Percentiles rank a stretch among this genome's conserved stretches.
These are phyloP conservation scores for Lindgomyces ingoldianus DNA, from an alignment of 495 filamentous ascomycete genomes.

Conservation along the genomic window DNA sequence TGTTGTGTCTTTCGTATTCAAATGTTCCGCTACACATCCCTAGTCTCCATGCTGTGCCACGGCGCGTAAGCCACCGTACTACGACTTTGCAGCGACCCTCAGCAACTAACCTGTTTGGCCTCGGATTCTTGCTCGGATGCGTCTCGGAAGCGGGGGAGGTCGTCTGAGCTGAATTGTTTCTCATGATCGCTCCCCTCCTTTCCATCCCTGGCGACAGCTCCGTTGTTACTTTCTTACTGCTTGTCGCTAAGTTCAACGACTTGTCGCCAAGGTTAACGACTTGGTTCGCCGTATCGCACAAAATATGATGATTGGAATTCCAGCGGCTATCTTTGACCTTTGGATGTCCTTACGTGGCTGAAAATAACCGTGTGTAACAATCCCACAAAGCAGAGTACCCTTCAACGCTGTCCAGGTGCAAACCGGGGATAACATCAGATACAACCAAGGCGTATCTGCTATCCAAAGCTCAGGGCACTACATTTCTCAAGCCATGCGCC, in stretches of 20 bases:
- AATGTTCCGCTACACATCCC: background rate
- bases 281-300: background rate
- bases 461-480: background rate
- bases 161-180: too few relatives aligned
- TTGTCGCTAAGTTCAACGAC: too few relatives aligned
- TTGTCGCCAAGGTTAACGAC: background rate
- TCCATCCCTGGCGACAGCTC: background rate
- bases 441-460: conserved; percentile 4
- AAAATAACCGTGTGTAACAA: background rate
- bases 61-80: background rate
- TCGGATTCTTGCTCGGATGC: too few relatives aligned
- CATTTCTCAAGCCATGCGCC: conserved; percentile 22
- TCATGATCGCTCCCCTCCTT: too few relatives aligned
- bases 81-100: background rate
- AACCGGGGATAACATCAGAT: conserved; percentile 5
- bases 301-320: conserved; percentile 2
- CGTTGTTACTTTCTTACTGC: background rate
- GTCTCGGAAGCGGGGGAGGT: too few relatives aligned
- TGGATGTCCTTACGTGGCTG: conserved; percentile 4
- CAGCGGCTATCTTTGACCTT: background rate
- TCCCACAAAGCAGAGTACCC: background rate
- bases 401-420: background rate
- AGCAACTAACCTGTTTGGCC: background rate
- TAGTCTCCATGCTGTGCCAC: background rate
- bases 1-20: conserved; percentile 2